These are phyloP conservation scores for Candida anutae DNA, from an alignment of 1,139 yeast genomes.

Conservation along the genomic window DNA sequence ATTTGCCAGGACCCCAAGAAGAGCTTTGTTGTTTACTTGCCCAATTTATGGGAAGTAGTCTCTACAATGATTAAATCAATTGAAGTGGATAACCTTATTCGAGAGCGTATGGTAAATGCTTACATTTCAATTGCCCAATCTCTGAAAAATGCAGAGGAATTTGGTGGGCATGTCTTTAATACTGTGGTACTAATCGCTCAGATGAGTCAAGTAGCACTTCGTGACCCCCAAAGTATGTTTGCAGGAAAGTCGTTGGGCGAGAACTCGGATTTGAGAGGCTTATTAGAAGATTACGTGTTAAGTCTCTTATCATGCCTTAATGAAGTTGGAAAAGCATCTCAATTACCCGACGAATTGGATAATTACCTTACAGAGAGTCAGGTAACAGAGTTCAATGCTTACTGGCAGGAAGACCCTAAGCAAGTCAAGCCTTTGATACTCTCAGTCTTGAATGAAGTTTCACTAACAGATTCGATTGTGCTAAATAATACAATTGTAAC, in stretches of 20 bases:
- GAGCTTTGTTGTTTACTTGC: conserved; percentile 38
- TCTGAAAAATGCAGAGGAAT: conserved; percentile 31
- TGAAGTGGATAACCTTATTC: conserved; percentile 40
- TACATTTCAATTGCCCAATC: conserved; percentile 56
- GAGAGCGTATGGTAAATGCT: conserved; percentile 56
- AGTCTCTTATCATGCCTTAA: conserved; percentile 56
- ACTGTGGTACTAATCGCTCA: conserved; percentile 17
- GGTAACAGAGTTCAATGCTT: conserved; percentile 15
- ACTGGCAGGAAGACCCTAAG: conserved; percentile 34
- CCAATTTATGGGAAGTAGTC: conserved; percentile 45
- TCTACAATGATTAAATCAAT: conserved; percentile 44
- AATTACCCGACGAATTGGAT: conserved; percentile 49
- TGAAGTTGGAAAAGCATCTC: conserved; percentile 63
- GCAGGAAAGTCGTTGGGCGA: not conserved
- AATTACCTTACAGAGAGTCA: conserved; percentile 27
- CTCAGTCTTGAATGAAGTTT: conserved; percentile 32
- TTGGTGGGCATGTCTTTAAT: conserved; percentile 15
- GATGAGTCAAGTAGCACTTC: conserved; percentile 10
- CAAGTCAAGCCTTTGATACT: conserved; percentile 33
- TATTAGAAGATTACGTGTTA: conserved; percentile 32
- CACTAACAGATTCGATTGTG: conserved; percentile 29
- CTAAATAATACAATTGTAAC: conserved; percentile 33
- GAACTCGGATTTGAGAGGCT: not conserved
- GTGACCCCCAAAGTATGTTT: conserved; percentile 1
- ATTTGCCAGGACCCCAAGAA: conserved; percentile 56